Percentiles rank a stretch among this genome's conserved stretches.
Conservation (phyloP, 306 rosid species). For the Lablab purpureus region DNA sequence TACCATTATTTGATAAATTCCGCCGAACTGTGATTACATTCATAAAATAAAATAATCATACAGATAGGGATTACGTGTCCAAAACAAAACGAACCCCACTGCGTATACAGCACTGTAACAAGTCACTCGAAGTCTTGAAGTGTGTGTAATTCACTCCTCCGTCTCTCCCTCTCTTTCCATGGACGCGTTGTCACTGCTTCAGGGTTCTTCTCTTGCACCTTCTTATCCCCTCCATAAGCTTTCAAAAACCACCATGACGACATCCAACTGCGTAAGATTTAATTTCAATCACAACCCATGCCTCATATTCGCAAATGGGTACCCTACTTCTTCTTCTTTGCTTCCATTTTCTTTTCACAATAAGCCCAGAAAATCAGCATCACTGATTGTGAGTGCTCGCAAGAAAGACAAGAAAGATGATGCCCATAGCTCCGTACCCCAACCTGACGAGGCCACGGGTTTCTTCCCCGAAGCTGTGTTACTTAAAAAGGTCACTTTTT, state of each 20-base stretch:
- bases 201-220: conserved; percentile 38
- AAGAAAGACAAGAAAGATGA: conserved; percentile 65
- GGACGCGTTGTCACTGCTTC: conserved; percentile 58
- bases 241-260: conserved; percentile 35
- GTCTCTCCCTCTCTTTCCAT: neutral
- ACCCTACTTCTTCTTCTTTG: conserved; percentile 43
- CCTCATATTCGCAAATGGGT: conserved; percentile 40
- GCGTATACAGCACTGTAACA: neutral
- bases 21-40: neutral
- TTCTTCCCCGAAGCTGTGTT: conserved; percentile 94
- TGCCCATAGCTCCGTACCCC: conserved; percentile 63
- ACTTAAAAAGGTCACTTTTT: conserved; percentile 71
- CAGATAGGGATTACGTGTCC: neutral
- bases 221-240: conserved; percentile 49
- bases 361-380: conserved; percentile 51
- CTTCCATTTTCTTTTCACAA: conserved; percentile 45
- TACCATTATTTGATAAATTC: neutral
- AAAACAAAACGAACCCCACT: neutral
- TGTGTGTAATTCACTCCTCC: neutral
- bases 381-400: conserved; percentile 61
- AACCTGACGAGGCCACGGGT: conserved; percentile 73
- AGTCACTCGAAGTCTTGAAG: neutral
- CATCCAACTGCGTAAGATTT: conserved; percentile 29
- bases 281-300: conserved; percentile 40
- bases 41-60: neutral